These are phyloP conservation scores for Pseudogymnoascus sp. DNA, from an alignment of 2,329 filamentous ascomycete genomes.

Conservation along the genomic window DNA sequence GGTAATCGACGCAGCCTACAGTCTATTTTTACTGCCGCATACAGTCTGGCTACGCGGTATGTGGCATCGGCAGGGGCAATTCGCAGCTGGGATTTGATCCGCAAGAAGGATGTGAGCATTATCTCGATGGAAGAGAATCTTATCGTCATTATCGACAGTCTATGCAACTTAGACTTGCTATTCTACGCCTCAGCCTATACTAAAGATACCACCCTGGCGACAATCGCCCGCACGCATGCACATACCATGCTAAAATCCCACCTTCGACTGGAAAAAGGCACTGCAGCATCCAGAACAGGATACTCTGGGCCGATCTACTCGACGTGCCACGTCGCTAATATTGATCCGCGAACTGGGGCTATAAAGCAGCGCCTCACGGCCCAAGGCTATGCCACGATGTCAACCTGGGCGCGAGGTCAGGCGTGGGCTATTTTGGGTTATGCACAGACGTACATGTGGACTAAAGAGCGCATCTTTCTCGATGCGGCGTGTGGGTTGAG, in stretches of 20 bases:
- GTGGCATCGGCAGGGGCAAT: slow-evolving; percentile 36
- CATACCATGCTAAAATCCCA: slow-evolving; percentile 33
- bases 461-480: slow-evolving; percentile 34
- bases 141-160: slow-evolving; percentile 36
- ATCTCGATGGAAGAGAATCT: slow-evolving; percentile 27
- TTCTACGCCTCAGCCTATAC: slow-evolving; percentile 33
- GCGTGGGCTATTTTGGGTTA: slow-evolving; percentile 44
- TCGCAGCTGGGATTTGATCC: slow-evolving; percentile 40
- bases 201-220: slow-evolving; percentile 24
- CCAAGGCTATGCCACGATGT: slow-evolving; percentile 33
- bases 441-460: slow-evolving; percentile 41
- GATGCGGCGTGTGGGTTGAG: slow-evolving; percentile 36
- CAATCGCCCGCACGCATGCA: slow-evolving; percentile 36
- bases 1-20: slow-evolving; percentile 33
- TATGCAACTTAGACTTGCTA: slow-evolving; percentile 36
- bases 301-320: slow-evolving; percentile 19
- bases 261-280: slow-evolving; percentile 30
- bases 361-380: slow-evolving; percentile 33
- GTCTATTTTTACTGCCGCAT: slow-evolving; percentile 37
- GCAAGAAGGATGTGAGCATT: slow-evolving; percentile 27
- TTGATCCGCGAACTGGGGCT: slow-evolving; percentile 30
- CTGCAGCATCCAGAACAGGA: slow-evolving; percentile 3
- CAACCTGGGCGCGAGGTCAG: slow-evolving; percentile 39
- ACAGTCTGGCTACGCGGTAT: slow-evolving; percentile 37
- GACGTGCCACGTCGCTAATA: slow-evolving; percentile 35